Conservation (phyloP, 2,329 filamentous ascomycete genomes). For the Epichloe glyceriae region DNA sequence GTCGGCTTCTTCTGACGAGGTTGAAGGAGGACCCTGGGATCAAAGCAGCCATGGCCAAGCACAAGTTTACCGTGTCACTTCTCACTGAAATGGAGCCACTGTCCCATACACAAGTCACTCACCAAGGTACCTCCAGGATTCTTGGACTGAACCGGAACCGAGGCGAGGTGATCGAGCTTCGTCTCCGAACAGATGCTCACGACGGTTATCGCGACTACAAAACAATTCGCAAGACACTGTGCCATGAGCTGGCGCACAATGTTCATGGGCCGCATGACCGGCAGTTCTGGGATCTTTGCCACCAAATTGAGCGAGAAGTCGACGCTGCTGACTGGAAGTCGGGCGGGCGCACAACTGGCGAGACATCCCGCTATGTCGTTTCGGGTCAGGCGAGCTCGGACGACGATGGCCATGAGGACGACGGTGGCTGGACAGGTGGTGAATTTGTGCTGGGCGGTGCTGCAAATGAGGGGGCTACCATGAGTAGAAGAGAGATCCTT, state of each 20-base stretch:
- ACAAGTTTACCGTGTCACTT: conserved; percentile 72
- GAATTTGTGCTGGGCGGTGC: conserved; percentile 59
- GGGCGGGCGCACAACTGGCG: conserved; percentile 53
- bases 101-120: conserved; percentile 57
- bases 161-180: conserved; percentile 81
- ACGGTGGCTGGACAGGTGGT: conserved; percentile 67
- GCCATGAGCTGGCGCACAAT: conserved; percentile 91
- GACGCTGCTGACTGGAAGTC: conserved; percentile 64
- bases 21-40: conserved; percentile 78
- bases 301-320: conserved; percentile 79
- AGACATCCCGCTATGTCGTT: conserved; percentile 47
- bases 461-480: conserved; percentile 27
- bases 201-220: conserved; percentile 91
- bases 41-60: conserved; percentile 66
- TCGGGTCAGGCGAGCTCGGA: conserved; percentile 33
- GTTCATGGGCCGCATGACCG: conserved; percentile 74
- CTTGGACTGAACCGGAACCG: conserved; percentile 77
- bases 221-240: conserved; percentile 80
- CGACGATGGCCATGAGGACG: conserved; percentile 47
- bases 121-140: conserved; percentile 61
- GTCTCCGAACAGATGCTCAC: conserved; percentile 83
- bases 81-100: conserved; percentile 94
- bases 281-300: conserved; percentile 81
- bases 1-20: conserved; percentile 57
- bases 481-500: conserved; percentile 61